Percentiles rank a stretch among this genome's conserved stretches.
Conservation (phyloP, 2,329 filamentous ascomycete genomes). For the Talaromyces albobiverticillius region DNA sequence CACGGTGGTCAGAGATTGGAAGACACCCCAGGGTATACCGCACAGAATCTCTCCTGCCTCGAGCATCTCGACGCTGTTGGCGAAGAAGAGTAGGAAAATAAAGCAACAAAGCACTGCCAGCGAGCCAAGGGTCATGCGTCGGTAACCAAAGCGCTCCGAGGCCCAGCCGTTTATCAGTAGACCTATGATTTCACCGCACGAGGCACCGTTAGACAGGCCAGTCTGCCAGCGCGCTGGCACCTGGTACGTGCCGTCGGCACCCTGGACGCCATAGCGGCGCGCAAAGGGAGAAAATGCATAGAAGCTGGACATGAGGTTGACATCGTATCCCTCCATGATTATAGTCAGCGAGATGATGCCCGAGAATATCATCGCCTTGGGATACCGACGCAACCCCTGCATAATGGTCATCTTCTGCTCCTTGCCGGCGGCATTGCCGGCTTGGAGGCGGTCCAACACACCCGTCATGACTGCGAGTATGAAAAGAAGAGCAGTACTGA, state of each 20-base stretch:
- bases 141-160: background rate
- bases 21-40: constrained; percentile 51
- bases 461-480: no score
- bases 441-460: no score
- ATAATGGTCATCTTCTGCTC: constrained; percentile 52
- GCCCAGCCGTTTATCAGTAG: background rate
- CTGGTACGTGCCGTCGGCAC: constrained; percentile 25
- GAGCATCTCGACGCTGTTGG: constrained; percentile 44
- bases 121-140: constrained; percentile 44
- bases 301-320: constrained; percentile 78
- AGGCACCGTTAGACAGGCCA: background rate
- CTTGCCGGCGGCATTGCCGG: background rate
- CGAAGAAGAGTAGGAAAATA: constrained; percentile 51
- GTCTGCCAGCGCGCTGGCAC: constrained; percentile 19
- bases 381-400: constrained; percentile 77
- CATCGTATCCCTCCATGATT: constrained; percentile 85
- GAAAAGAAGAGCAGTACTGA: no score
- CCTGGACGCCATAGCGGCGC: constrained; percentile 38
- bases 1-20: constrained; percentile 46
- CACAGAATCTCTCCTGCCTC: constrained; percentile 50
- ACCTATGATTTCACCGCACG: constrained; percentile 4
- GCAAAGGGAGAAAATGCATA: constrained; percentile 49
- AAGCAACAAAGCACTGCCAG: constrained; percentile 45
- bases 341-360: constrained; percentile 83
- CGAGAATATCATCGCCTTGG: constrained; percentile 80